Conservation (phyloP, 2,329 filamentous ascomycete genomes). For the Trichoderma sp. region DNA sequence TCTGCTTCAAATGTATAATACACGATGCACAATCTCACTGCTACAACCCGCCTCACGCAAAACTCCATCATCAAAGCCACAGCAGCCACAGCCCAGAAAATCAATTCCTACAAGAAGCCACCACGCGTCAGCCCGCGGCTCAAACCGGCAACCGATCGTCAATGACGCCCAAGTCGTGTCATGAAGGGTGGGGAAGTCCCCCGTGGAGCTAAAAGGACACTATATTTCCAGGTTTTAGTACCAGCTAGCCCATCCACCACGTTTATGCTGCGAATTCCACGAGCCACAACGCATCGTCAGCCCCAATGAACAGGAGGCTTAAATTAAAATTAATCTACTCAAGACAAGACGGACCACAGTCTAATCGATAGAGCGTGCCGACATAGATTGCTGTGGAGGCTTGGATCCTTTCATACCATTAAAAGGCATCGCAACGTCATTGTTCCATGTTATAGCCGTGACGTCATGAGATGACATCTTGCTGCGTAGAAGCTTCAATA, state of each 20-base stretch:
- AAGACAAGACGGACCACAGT: slow-evolving; percentile 1
- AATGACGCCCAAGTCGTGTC: slow-evolving; percentile 14
- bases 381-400: background rate
- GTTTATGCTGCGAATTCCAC: background rate
- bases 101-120: background rate
- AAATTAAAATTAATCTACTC: background rate
- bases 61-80: background rate
- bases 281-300: background rate
- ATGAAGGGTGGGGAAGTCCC: slow-evolving; percentile 2
- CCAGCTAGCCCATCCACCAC: background rate
- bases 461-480: slow-evolving; percentile 13
- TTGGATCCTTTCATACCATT: background rate
- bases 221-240: background rate
- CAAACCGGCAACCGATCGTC: slow-evolving; percentile 18
- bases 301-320: slow-evolving; percentile 2
- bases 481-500: background rate
- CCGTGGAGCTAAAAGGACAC: background rate
- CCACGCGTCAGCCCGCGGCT: slow-evolving; percentile 11
- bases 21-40: too few species aligned
- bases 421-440: slow-evolving; percentile 6
- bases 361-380: background rate
- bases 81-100: background rate
- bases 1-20: too few species aligned
- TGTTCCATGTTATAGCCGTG: background rate
- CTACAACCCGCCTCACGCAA: too few species aligned